Evolutionary conservation across 345 rosid species (phyloP).

Genomic region (Murraya paniculata): DNA sequence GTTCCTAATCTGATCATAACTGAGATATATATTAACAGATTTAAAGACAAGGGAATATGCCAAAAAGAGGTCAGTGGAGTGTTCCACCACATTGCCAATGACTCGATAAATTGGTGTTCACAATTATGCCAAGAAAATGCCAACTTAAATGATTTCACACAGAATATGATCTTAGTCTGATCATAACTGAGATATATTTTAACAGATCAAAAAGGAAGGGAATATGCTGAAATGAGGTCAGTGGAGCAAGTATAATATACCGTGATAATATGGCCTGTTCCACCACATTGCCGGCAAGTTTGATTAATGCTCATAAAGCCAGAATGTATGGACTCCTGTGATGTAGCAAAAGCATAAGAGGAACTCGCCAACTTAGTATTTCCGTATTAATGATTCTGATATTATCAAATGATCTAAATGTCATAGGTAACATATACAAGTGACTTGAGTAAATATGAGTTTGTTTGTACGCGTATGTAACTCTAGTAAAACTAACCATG

Average conservation of each 20-base stretch:
- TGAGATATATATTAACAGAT: neutral
- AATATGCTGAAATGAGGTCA: neutral
- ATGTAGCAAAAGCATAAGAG: slow-evolving; percentile 1
- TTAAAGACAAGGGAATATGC: neutral
- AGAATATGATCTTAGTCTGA: neutral
- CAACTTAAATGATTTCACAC: neutral
- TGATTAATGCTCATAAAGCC: slow-evolving; percentile 71
- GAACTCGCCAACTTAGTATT: neutral
- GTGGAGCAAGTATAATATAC: slow-evolving; percentile 37
- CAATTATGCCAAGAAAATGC: neutral
- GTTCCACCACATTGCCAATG: slow-evolving; percentile 66
- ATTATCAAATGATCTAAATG: neutral
- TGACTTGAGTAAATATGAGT: neutral
- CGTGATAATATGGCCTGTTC: slow-evolving; percentile 71
- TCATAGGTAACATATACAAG: neutral
- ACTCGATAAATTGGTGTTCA: neutral
- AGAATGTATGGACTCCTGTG: slow-evolving; percentile 11
- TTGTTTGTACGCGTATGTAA: neutral
- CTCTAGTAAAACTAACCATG: slow-evolving; percentile 53
- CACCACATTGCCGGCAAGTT: slow-evolving; percentile 76
- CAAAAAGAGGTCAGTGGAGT: neutral
- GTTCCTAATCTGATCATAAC: neutral
- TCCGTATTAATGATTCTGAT: neutral
- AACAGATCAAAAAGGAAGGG: neutral
- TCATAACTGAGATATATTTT: neutral